These are phyloP conservation scores for Podospora tetraspora DNA, from an alignment of 495 filamentous ascomycete species.

Conservation along the genomic window DNA sequence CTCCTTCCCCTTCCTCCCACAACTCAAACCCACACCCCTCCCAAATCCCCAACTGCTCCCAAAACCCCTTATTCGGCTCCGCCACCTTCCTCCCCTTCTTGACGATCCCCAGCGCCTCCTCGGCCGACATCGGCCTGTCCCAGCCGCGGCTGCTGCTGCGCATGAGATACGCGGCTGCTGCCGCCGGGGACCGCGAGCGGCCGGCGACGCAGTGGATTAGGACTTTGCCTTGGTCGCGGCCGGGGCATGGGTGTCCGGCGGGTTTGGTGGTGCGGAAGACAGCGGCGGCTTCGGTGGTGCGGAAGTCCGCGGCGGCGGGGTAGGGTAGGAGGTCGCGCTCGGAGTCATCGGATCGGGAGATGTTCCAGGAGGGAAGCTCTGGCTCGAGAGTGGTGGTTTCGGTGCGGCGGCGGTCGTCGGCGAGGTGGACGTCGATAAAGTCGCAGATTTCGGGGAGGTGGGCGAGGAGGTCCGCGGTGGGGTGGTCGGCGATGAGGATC, in stretches of 20 bases:
- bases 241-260: not conserved
- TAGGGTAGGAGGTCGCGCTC: not conserved
- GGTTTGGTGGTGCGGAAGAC: not conserved
- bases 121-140: not conserved
- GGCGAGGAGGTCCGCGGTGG: slow-evolving; percentile 33
- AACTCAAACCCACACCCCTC: slow-evolving; percentile 13
- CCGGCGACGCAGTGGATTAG: slow-evolving; percentile 13
- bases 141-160: not conserved
- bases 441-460: slow-evolving; percentile 35
- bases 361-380: not conserved
- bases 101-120: not conserved
- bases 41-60: slow-evolving; percentile 19
- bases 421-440: slow-evolving; percentile 32
- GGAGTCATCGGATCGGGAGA: not conserved
- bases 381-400: too few relatives aligned
- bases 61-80: slow-evolving; percentile 10
- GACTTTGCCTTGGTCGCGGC: not conserved
- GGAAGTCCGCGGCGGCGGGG: not conserved
- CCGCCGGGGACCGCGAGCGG: slow-evolving; percentile 8
- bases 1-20: slow-evolving; percentile 12
- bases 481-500: slow-evolving; percentile 33
- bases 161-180: slow-evolving; percentile 17
- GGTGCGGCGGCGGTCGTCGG: not conserved
- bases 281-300: too few relatives aligned
- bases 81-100: not conserved